These are phyloP conservation scores for Zygosaccharomyces sapae DNA, from an alignment of 1,139 yeast genomes.

Conservation along the genomic window DNA sequence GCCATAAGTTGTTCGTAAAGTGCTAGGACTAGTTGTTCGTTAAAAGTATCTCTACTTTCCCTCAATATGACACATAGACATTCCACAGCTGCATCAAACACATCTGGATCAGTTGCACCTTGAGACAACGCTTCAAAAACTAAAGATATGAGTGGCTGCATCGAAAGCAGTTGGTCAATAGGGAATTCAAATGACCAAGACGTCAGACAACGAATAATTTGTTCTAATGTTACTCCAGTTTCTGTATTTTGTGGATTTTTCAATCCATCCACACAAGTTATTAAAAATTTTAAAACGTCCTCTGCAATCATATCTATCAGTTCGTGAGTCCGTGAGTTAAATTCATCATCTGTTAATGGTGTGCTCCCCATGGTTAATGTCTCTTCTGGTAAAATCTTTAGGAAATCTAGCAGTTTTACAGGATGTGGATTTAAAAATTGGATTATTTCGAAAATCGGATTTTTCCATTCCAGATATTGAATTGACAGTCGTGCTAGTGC, in stretches of 20 bases:
- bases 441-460: conserved; percentile 67
- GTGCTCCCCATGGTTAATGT: conserved; percentile 72
- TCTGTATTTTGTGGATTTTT: conserved; percentile 33
- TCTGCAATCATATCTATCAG: conserved; percentile 66
- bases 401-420: conserved; percentile 61
- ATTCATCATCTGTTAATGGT: conserved; percentile 78
- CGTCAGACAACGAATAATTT: conserved; percentile 67
- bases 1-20: conserved; percentile 65
- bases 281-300: conserved; percentile 59
- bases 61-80: conserved; percentile 73
- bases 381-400: conserved; percentile 88
- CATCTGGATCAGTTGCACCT: conserved; percentile 25
- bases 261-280: conserved; percentile 42
- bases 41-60: conserved; percentile 75
- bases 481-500: conserved; percentile 78
- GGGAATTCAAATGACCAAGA: conserved; percentile 91
- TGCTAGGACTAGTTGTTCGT: conserved; percentile 57
- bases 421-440: conserved; percentile 37
- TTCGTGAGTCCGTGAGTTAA: conserved; percentile 56
- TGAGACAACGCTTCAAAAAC: conserved; percentile 61
- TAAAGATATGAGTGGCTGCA: conserved; percentile 59
- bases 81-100: conserved; percentile 85
- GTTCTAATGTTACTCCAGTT: conserved; percentile 29
- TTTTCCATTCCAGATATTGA: conserved; percentile 69
- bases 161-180: conserved; percentile 57